Conservation (phyloP, 2,329 filamentous ascomycete species). For the Bimuria novae-zelandiae region DNA sequence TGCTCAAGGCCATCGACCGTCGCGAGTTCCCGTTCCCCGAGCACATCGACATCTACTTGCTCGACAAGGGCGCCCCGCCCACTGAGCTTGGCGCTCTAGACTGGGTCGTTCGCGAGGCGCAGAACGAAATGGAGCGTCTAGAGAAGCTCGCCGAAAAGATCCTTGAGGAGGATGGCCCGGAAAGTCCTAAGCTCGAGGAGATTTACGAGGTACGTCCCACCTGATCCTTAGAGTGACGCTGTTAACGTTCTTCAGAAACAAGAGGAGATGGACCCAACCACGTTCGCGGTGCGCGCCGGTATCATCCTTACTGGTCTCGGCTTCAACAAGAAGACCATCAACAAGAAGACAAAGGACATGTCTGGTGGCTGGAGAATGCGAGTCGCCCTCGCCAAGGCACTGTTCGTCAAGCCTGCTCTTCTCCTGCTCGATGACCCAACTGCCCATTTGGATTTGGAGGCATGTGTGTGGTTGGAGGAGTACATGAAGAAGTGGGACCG, state of each 20-base stretch:
- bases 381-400: conserved; percentile 93
- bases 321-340: conserved; percentile 97
- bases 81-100: conserved; percentile 89
- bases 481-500: conserved; percentile 99
- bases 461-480: conserved; percentile 99
- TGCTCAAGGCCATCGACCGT: conserved; percentile 90
- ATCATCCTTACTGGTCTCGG: conserved; percentile 97
- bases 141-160: conserved; percentile 89
- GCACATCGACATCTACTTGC: conserved; percentile 95
- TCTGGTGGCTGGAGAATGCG: conserved; percentile 99
- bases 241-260: conserved; percentile 69
- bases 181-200: conserved; percentile 87
- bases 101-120: conserved; percentile 95
- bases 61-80: conserved; percentile 94
- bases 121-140: conserved; percentile 87
- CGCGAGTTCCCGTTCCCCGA: conserved; percentile 96
- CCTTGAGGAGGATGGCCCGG: conserved; percentile 88
- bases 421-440: conserved; percentile 97
- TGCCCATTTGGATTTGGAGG: conserved; percentile 98
- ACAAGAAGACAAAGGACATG: conserved; percentile 99
- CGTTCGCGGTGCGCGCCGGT: conserved; percentile 92
- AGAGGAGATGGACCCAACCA: conserved; percentile 98
- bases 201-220: conserved; percentile 80
- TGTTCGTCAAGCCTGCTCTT: conserved; percentile 97
- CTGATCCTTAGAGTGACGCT: conserved; percentile 8